Evolutionary conservation across 208 protist species (phyloP).

Genomic region (Wallacemonas sp.): DNA sequence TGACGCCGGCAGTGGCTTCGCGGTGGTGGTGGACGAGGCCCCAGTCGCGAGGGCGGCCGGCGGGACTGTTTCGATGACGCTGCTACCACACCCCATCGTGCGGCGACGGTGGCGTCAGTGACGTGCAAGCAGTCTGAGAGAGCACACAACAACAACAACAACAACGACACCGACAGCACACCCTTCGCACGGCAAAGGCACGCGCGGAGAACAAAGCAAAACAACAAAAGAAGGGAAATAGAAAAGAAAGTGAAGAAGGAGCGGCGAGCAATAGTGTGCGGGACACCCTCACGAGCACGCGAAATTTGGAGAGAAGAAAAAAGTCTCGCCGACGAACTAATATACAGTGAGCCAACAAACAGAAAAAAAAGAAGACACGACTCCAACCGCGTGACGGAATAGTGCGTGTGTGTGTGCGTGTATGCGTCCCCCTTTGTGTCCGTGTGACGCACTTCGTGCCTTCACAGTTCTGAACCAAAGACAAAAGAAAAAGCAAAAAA

Average conservation of each 20-base stretch:
- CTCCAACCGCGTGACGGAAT: neutral
- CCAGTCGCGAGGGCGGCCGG: too few relatives aligned
- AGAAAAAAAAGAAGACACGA: neutral
- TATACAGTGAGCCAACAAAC: neutral
- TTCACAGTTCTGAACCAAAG: neutral
- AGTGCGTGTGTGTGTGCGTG: constrained; percentile 7
- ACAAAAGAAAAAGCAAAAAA: constrained; percentile 14
- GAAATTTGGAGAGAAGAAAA: too few relatives aligned
- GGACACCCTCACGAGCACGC: too few relatives aligned
- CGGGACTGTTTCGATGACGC: neutral
- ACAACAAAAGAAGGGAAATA: constrained; percentile 1
- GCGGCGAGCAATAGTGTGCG: neutral
- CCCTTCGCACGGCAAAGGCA: too few relatives aligned
- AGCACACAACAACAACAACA: neutral
- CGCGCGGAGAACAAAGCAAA: constrained; percentile 4
- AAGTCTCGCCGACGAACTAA: too few relatives aligned
- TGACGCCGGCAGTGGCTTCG: neutral
- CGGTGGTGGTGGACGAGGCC: too few relatives aligned
- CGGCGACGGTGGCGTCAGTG: neutral
- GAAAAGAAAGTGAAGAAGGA: constrained; percentile 5
- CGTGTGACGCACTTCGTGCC: neutral
- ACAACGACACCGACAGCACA: too few relatives aligned
- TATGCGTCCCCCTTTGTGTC: neutral
- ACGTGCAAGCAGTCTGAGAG: neutral
- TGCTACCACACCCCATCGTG: constrained; percentile 17